Conservation (phyloP, 441 rosid species). For the Arabidopsis hybrid region DNA sequence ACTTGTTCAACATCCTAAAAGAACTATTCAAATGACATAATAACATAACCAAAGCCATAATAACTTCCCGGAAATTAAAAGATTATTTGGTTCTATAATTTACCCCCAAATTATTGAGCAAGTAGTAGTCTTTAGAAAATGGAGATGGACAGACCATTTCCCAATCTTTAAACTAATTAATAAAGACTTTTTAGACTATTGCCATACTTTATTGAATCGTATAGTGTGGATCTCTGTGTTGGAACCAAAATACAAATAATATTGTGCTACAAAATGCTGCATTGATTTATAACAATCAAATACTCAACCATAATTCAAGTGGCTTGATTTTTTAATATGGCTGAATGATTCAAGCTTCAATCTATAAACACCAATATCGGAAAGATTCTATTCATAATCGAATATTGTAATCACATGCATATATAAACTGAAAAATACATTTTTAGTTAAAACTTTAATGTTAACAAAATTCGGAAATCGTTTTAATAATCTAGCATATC, state of each 20-base stretch:
- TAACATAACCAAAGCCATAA: slow-evolving; percentile 5
- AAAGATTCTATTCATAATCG: no score
- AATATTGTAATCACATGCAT: no score
- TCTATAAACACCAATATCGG: neutral
- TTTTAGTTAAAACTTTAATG: neutral
- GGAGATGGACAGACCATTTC: neutral
- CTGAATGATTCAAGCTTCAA: slow-evolving; percentile 11
- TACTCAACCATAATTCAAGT: slow-evolving; percentile 3
- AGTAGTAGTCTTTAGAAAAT: slow-evolving; percentile 4
- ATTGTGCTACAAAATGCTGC: neutral
- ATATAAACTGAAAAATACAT: neutral
- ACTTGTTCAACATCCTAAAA: slow-evolving; percentile 8
- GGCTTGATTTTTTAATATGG: slow-evolving; percentile 9
- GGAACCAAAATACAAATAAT: neutral
- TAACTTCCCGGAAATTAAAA: neutral
- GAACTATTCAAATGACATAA: slow-evolving; percentile 14
- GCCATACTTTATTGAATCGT: neutral
- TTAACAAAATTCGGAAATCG: no score
- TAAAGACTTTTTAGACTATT: neutral
- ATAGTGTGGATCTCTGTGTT: neutral
- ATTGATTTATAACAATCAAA: neutral
- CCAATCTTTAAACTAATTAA: neutral
- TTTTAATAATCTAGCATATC: no score
- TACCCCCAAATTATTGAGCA: slow-evolving; percentile 24
- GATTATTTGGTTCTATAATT: neutral